Percentiles rank a stretch among this genome's conserved stretches.
Evolutionary conservation across 129 eudicot species (phyloP).

Genomic region (Silybum marianum): DNA sequence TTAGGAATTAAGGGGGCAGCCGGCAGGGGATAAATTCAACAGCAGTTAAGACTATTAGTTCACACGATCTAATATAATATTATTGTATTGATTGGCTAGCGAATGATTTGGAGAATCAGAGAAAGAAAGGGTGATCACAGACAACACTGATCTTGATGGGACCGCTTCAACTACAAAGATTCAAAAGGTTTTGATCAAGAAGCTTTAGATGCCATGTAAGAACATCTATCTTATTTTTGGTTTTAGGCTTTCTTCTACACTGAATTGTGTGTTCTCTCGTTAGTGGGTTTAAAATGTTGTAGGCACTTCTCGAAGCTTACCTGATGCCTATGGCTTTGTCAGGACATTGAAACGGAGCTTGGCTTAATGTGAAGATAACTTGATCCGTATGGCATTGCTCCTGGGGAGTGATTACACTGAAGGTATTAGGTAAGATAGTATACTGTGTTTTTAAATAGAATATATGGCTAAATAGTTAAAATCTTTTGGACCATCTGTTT

Average conservation of each 20-base stretch:
- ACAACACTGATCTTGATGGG: constrained; percentile 25
- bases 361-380: constrained; percentile 74
- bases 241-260: background rate
- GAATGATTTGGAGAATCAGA: no score
- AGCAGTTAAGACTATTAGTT: no score
- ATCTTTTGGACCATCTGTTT: no score
- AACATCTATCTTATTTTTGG: constrained; percentile 10
- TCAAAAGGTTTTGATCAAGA: constrained; percentile 44
- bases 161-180: constrained; percentile 11
- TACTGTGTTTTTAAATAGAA: background rate
- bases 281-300: no score
- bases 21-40: no score
- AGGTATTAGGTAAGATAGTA: constrained; percentile 73
- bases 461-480: no score
- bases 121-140: constrained; percentile 13
- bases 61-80: no score
- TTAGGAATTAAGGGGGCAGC: no score
- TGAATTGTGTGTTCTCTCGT: background rate
- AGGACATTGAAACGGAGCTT: constrained; percentile 94
- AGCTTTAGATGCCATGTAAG: constrained; percentile 74
- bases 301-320: no score
- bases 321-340: background rate
- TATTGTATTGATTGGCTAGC: no score
- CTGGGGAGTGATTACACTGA: constrained; percentile 98
- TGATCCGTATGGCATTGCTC: constrained; percentile 90